Evolutionary conservation across 495 filamentous ascomycete species (phyloP), one percentile per base, ranked within the genome.

Genomic region (Hypomontagnella submonticulosa): DNA sequence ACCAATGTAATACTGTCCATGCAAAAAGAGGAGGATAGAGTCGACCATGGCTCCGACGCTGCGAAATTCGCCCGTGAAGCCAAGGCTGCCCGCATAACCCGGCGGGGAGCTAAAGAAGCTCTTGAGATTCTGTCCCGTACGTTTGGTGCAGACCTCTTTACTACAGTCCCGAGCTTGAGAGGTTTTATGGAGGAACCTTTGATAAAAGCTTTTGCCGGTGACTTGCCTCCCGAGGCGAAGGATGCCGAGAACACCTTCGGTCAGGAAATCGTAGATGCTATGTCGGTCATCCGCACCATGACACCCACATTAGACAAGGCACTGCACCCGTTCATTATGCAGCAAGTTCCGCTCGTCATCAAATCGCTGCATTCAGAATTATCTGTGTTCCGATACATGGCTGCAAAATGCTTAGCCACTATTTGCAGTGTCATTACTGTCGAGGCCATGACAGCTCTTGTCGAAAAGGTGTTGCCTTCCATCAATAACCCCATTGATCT

Each of bases 341-440:
- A 84, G 23, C 84, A 97, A 54, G 86, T 97, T 74, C 94, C 95
- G n/a, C 81, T 92, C 43, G 85, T 98, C 49, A 89, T 90, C 72
- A 93, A 89, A 73, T 93, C 90, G 2, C 81, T 99, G 11, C 92
- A 91, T 66, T 96, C 91, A 8, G 83, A 88, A 61, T 82, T 97
- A 7, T 94, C 94, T 9, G 90, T 99, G 0, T 91, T 98, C 75
- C 87, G 95, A 42, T 99, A 99, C 75, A 92, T 93, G 70, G 95
- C 95, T 32, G 96, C 95, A 8, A 99, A 99, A 75, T 98, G 96
- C 73, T 88, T 99, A 73, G 95, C 96, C 7, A 98, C 94, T 7
- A 89, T 97, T 19, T 98, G 96, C 83, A 97, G 93, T 71, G 91
- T 97, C 57, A 93, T 98, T 57, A 92, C 90, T 2, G 89, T 97